Evolutionary conservation across 2,329 filamentous ascomycete species (phyloP).

Genomic region (Xylariaceae sp.): DNA sequence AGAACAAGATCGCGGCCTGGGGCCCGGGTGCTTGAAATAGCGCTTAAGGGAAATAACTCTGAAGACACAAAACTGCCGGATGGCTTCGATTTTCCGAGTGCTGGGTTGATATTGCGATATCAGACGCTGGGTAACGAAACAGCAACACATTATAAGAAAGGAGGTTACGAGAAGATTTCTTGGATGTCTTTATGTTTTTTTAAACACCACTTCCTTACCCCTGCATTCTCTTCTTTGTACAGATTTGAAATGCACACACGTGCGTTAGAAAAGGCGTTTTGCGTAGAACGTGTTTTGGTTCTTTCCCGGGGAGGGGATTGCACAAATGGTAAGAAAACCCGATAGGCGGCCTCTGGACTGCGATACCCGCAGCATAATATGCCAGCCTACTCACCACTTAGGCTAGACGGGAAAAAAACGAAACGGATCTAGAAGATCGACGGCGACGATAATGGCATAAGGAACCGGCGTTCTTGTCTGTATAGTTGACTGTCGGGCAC

Average conservation of each 20-base stretch:
- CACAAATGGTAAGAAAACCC: too few species aligned
- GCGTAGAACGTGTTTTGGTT: neutral
- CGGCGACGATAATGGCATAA: neutral
- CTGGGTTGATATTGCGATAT: too few species aligned
- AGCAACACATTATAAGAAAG: neutral
- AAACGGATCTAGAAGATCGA: neutral
- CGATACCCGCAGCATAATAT: neutral
- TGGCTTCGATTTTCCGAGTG: too few species aligned
- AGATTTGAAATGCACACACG: slow-evolving; percentile 9
- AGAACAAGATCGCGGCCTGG: slow-evolving; percentile 25
- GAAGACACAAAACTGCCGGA: too few species aligned
- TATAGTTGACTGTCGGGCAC: neutral
- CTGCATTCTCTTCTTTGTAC: slow-evolving; percentile 24
- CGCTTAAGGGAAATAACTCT: too few species aligned
- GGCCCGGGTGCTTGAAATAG: neutral
- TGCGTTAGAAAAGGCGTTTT: slow-evolving; percentile 7
- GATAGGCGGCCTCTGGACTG: neutral
- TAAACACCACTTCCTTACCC: neutral
- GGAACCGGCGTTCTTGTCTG: slow-evolving; percentile 8
- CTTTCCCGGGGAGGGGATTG: too few species aligned
- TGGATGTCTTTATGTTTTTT: neutral
- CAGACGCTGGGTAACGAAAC: too few species aligned
- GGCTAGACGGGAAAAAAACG: neutral
- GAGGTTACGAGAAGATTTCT: neutral
- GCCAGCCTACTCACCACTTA: neutral